Evolutionary conservation across 345 rosid species (phyloP), one percentile per base, ranked within the genome.

Genomic region (Acer saccharum): DNA sequence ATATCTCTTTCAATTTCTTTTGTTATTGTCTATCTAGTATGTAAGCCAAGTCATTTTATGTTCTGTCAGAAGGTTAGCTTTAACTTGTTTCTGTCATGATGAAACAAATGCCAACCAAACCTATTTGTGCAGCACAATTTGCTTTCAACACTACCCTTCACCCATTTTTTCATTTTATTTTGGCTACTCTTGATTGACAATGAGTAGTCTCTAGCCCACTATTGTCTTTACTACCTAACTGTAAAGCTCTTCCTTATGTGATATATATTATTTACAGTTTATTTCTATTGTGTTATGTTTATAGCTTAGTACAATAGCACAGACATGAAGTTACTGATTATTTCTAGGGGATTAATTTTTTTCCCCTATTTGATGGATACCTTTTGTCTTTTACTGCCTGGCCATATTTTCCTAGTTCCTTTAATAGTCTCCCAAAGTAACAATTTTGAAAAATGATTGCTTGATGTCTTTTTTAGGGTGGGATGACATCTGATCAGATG

Each of bases 401-500:
- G 62, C 9, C 69, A 23, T 29, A 61, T 65, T 11, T 68, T 29
- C 46, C 67, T n/a, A 48, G 4, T 18, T 57, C 14, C 44, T 72
- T 39, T 58, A 46, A 41, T 23, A 2, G 52, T 75, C 44, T 29
- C 60, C 13, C 52, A 29, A 69, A 6, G 68, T 18, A 18, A 46
- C 60, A 3, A 44, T 0, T 23, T 75, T 13, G 17, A 43, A 39
- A 75, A 41, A 2, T 69, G 63, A 66, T 60, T 16, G 25, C 18
- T 68, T 52, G 4, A 41, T 29, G 41, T 71, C 44, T 76, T 67
- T 71, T 71, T 71, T 82, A 95, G 99, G 94, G 88, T 66, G 88
- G 81, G 83, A 83, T 94, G 84, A 82, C 98, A 14, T 87, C 94
- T 32, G 98, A 97, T 86, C 94, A 97, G 90, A 93, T 91, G 86